phyloP scores from a whole-genome alignment of 768 basidiomycete genomes.

The Boletus bicolor region DNA sequence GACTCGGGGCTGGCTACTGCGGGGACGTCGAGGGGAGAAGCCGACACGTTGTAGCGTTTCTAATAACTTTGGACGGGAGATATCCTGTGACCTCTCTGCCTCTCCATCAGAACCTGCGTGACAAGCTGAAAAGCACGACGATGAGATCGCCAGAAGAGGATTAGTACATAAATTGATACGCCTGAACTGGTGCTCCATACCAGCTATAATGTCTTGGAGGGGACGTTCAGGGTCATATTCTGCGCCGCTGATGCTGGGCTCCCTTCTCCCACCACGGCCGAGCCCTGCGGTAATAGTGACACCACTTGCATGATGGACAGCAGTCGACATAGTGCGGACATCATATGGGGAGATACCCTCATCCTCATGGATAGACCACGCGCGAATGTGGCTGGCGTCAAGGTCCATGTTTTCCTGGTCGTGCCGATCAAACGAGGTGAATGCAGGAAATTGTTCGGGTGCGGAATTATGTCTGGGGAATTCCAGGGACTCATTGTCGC shows the following conservation, averaged over 20 bases:
- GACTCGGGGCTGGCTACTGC: slow-evolving; percentile 39
- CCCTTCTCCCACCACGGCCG: slow-evolving; percentile 45
- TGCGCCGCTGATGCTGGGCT: slow-evolving; percentile 64
- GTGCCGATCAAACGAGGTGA: slow-evolving; percentile 57
- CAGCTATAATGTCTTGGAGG: slow-evolving; percentile 66
- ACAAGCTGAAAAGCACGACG: slow-evolving; percentile 43
- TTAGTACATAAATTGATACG: neutral
- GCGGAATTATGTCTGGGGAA: slow-evolving; percentile 67
- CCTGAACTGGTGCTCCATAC: slow-evolving; percentile 29
- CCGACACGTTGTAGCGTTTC: slow-evolving; percentile 66
- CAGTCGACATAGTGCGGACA: slow-evolving; percentile 74
- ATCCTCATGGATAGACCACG: slow-evolving; percentile 64
- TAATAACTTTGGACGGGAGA: slow-evolving; percentile 59
- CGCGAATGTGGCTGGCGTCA: slow-evolving; percentile 48
- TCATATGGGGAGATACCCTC: slow-evolving; percentile 66
- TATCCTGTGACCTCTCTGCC: slow-evolving; percentile 39
- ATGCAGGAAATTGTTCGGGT: slow-evolving; percentile 54
- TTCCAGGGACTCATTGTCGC: slow-evolving; percentile 55
- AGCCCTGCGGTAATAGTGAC: slow-evolving; percentile 85
- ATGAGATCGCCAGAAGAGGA: neutral
- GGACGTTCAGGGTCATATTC: slow-evolving; percentile 87
- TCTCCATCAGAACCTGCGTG: slow-evolving; percentile 48
- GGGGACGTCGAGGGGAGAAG: slow-evolving; percentile 76
- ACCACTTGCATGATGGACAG: slow-evolving; percentile 86
- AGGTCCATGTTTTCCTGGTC: slow-evolving; percentile 50